Evolutionary conservation across 495 filamentous ascomycete species (phyloP), one percentile per base, ranked within the genome.

Genomic region (Lophiotrema nucula): DNA sequence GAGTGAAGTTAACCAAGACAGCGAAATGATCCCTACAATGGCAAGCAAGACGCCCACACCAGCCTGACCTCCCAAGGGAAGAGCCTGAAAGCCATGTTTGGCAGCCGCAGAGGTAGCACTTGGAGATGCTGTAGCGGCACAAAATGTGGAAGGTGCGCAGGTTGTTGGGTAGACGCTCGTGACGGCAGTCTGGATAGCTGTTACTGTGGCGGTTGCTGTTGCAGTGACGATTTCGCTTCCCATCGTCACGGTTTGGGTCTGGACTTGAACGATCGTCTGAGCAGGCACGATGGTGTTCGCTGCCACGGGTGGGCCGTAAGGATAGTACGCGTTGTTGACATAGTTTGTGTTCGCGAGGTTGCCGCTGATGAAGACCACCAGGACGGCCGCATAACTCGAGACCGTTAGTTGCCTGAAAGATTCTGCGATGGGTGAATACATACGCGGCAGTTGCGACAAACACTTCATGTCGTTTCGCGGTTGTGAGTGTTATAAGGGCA

Each of bases 381-480:
- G 31, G 15, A 35, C 31, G 31, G 31, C 31, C 15, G 31, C 31
- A 35, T 35, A 35, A 8, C 31, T 35, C 8, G 8, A 8, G 8
- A 35, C 31, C 8, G 15, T 35, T 15, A 35, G 31, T 15, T 35
- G n/a, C 31, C 8, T 35, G 15, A 8, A 35, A 35, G 8, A 8
- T 15, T 8, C 15, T 35, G 31, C 8, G 31, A 35, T 8, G 31
- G 8, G 8, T 8, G 31, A 15, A 35, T 35, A 26, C 50, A 21
- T 54, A 54, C 18, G 41, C 50, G 5, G 41, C 50, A 4, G 37
- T 54, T 43, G 27, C 47, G 27, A 50, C 47, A 38, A 50, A 50
- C 12, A 50, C 27, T 18, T 50, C 47, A 22, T 50, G 47, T 4
- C 47, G 27, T 24, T 37, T 10, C 23, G 47, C 47, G 16, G 33